Base-by-base conservation (phyloP, 73 alveolate species). In the Tetrahymena malaccensis region DNA sequence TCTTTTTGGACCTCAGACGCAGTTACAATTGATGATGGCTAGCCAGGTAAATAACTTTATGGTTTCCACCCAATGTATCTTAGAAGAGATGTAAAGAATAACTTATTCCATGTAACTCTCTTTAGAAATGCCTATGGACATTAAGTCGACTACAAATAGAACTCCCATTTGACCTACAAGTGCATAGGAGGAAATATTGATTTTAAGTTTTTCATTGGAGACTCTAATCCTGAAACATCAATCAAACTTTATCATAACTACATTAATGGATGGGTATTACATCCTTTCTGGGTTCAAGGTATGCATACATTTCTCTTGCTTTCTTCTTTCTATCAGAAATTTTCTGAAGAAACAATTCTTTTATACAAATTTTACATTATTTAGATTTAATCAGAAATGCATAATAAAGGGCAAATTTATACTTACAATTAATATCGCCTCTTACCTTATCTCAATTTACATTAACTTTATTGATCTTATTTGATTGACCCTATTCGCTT, bases 271-370 rank as follows among this genome's bases (percentile, higher is more conserved):
- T 98, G 98, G 96, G 96, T 85, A 37, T 96, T 97, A 43, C 99
- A 97, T 94, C 99, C 99, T 27, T 97, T 96, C 95, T 97, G 99
- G 99, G 85, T 98, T 93, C 37, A 97, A 13, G 99, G 99, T 93
- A 98, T 98, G 98, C 0, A 21, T 56, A 6, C 10, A 19, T 19
- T 56, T 56, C 7, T 56, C 38, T 70, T 50, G 9, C 83, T 50
- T 50, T 50, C 58, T 13, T 13, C 0, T 50, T 50, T 15, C 83
- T 50, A 50, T 19, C 83, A 15, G 10, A 50, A 50, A 10, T 50
- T 50, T 50, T 50, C 83, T 50, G 83, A 50, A 15, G 83, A 50
- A 50, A 50, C 10, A 10, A 50, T 50, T 50, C 83, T 50, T 50
- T 50, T 19, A 50, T 50, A 50, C 10, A 21, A 40, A 40, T 40